Evolutionary conservation across 768 basidiomycete species (phyloP).

Genomic region (Hirschioporus abietinus): DNA sequence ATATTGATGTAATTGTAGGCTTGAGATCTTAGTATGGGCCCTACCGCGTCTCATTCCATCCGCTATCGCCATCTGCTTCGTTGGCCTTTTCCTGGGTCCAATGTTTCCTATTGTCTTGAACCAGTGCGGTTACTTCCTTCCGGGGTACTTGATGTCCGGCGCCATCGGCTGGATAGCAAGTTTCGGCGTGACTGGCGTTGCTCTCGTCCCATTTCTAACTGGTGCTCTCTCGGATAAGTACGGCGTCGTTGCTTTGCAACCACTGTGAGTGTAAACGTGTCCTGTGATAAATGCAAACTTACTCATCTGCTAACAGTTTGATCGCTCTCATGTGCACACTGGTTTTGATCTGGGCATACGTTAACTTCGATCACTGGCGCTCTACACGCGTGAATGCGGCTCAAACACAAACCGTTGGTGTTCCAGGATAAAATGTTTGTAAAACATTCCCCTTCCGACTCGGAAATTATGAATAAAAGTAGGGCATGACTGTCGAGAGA

Average conservation of each 20-base stretch:
- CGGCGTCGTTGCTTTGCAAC: conserved; percentile 56
- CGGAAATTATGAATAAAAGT: neutral
- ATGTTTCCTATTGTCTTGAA: conserved; percentile 62
- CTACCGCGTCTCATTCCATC: conserved; percentile 48
- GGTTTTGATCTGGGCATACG: neutral
- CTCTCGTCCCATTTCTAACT: conserved; percentile 67
- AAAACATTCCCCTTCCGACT: neutral
- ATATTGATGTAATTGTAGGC: conserved; percentile 19
- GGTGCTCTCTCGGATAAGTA: conserved; percentile 60
- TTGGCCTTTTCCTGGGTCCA: conserved; percentile 52
- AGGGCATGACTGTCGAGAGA: no score
- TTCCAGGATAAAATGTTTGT: neutral
- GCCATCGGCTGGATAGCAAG: conserved; percentile 37
- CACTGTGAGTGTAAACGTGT: conserved; percentile 40
- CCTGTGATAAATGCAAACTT: neutral
- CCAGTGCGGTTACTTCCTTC: conserved; percentile 60
- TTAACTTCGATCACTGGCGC: neutral
- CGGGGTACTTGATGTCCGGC: conserved; percentile 60
- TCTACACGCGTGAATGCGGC: neutral
- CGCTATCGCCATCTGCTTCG: conserved; percentile 47
- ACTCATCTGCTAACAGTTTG: neutral
- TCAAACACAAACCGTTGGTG: neutral
- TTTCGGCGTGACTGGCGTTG: conserved; percentile 66
- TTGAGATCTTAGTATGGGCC: conserved; percentile 55
- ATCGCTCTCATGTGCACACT: neutral